Percentiles rank a stretch among this genome's conserved stretches.
These are phyloP conservation scores for Gynandropsis gynandra DNA, from an alignment of 345 rosid genomes.

Conservation along the genomic window DNA sequence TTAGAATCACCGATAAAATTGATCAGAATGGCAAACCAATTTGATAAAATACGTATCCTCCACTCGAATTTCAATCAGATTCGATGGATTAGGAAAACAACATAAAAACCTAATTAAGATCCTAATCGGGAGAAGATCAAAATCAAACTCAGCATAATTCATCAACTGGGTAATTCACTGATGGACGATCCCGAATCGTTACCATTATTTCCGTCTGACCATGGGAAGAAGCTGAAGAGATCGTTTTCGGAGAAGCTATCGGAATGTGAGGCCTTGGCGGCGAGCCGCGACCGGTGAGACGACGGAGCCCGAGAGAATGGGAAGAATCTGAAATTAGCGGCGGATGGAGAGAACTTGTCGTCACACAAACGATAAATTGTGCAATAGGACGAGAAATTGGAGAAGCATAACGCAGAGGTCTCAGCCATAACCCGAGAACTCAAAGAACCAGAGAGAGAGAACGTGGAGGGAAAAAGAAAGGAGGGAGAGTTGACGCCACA, in stretches of 20 bases:
- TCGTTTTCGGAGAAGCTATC: conserved; percentile 52
- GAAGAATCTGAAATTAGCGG: conserved; percentile 23
- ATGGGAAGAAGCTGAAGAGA: conserved; percentile 58
- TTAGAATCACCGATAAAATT: conserved; percentile 7
- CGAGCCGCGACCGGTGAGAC: conserved; percentile 38
- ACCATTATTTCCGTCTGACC: conserved; percentile 58
- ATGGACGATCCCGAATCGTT: neutral
- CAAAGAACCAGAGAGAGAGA: conserved; percentile 17
- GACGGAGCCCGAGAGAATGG: conserved; percentile 19
- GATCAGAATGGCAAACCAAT: no score
- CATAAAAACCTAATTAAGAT: neutral
- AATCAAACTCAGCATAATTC: neutral
- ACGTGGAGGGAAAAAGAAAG: conserved; percentile 8
- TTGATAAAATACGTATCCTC: neutral
- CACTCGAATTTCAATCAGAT: neutral
- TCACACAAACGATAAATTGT: conserved; percentile 27
- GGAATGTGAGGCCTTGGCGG: conserved; percentile 46
- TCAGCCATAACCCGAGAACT: conserved; percentile 38
- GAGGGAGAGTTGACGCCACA: conserved; percentile 28
- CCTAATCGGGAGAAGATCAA: neutral
- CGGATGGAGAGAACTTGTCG: conserved; percentile 23
- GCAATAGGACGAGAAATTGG: conserved; percentile 29
- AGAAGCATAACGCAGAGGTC: conserved; percentile 32
- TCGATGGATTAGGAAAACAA: neutral
- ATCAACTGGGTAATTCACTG: no score